Evolutionary conservation across 2,329 filamentous ascomycete genomes (phyloP), one percentile per base, ranked within the genome.

Genomic region (Neonectria ditissima): DNA sequence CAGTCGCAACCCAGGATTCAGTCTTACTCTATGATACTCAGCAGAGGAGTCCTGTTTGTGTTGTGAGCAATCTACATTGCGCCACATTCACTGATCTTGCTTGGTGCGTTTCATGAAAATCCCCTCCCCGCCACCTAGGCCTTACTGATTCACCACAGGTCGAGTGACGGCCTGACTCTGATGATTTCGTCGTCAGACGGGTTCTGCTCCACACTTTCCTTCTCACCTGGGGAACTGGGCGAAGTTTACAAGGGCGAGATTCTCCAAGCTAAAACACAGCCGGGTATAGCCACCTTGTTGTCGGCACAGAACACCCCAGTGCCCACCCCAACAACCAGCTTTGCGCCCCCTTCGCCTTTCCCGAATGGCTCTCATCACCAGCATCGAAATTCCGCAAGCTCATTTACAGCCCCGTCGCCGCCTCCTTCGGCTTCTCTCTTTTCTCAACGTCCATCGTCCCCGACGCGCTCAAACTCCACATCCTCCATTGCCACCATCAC

Each of bases 151-250:
- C 75, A 61, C 37, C 9, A 26, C 55, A 83, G 83, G 82, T 83
- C 84, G 47, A 83, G 77, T 55, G 84, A 87, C 62, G 85, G 85
- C 34, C 72, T 79, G 30, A 84, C 83, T 1, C 82, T 99, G 22
- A 84, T 99, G 53, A 97, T 99, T 81, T 96, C 94, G n/a, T 99
- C 96, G 0, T 97, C 96, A 0, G 96, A 99, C 78, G 96, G 96
- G 0, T 99, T 98, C 81, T 99, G 96, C 78, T 99, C 96, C 0
- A 91, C 92, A 0, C 83, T 99, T 6, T 92, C 94, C 0, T 99
- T 99, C 75, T 80, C 87, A 1, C 83, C 91, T 2, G 92, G 93
- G 9, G 96, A 99, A 77, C 83, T 99, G 1, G 96, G 96, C 13
- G 90, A 95, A 68, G 81, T 89, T 5, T 97, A 97, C 77, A 90